These are phyloP conservation scores for Podila verticillata DNA, from an alignment of 192 early-diverging fungal species.

Conservation along the genomic window DNA sequence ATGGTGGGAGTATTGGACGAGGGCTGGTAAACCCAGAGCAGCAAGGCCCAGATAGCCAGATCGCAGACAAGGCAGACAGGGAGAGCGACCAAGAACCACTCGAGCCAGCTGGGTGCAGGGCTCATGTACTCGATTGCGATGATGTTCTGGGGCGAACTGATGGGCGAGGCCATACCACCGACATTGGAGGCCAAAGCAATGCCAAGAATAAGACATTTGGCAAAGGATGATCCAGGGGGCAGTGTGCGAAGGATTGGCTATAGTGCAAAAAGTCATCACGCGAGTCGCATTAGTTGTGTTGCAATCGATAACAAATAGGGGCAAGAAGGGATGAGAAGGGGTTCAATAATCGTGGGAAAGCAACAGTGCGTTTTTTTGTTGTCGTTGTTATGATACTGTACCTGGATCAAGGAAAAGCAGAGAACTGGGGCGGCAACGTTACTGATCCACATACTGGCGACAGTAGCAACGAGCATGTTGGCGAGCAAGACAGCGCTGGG, in stretches of 20 bases:
- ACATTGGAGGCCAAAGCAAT: constrained; percentile 97
- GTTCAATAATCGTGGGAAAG: not conserved
- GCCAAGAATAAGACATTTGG: constrained; percentile 90
- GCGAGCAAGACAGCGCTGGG: constrained; percentile 87
- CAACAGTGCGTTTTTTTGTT: too few species aligned
- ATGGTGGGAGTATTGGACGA: constrained; percentile 67
- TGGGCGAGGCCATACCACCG: constrained; percentile 97
- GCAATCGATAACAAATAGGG: not conserved
- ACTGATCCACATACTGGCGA: constrained; percentile 98
- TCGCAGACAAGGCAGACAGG: constrained; percentile 87
- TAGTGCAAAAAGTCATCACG: constrained; percentile 2
- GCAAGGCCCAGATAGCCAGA: constrained; percentile 82
- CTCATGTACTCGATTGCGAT: constrained; percentile 94
- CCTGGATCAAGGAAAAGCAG: constrained; percentile 92
- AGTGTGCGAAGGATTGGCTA: constrained; percentile 93
- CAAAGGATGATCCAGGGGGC: constrained; percentile 82
- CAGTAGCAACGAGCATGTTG: constrained; percentile 96
- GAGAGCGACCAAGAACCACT: constrained; percentile 91
- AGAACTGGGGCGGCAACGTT: constrained; percentile 98
- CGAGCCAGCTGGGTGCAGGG: constrained; percentile 86
- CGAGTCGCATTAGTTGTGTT: not conserved
- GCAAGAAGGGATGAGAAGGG: not conserved
- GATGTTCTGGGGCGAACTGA: constrained; percentile 97
- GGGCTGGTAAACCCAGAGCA: constrained; percentile 86
- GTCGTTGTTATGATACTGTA: constrained; percentile 15